These are phyloP conservation scores for Backusella mclennaniae DNA, from an alignment of 192 early-diverging fungal genomes.

Conservation along the genomic window DNA sequence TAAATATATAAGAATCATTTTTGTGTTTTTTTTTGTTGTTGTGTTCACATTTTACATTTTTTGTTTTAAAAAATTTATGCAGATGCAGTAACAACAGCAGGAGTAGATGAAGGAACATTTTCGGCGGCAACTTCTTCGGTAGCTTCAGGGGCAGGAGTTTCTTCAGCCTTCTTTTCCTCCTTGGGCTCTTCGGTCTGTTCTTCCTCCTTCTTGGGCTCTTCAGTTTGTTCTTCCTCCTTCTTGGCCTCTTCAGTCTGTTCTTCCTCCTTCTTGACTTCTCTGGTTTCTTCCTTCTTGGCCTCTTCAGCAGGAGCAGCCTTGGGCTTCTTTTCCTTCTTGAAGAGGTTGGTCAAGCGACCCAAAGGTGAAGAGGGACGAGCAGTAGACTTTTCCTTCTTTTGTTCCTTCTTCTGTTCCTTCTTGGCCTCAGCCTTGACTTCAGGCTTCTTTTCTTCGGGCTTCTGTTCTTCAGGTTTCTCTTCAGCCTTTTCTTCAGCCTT, in stretches of 20 bases:
- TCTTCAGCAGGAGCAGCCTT: constrained; percentile 3
- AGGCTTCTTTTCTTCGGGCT: background rate
- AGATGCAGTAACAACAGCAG: constrained; percentile 1
- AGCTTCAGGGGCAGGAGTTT: background rate
- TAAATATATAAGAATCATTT: background rate
- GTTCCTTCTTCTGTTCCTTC: background rate
- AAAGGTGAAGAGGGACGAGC: constrained; percentile 20
- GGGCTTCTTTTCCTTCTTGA: constrained; percentile 16
- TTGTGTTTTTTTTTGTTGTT: background rate
- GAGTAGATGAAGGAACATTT: background rate
- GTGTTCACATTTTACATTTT: background rate
- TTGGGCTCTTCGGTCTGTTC: background rate
- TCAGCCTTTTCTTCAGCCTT: background rate
- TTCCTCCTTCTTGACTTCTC: constrained; percentile 1
- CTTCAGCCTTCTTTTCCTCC: background rate
- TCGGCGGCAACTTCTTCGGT: background rate
- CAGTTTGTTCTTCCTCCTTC: background rate
- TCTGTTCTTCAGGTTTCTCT: background rate
- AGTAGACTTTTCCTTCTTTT: background rate
- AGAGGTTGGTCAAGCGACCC: constrained; percentile 15
- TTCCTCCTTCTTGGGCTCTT: background rate
- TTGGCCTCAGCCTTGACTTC: background rate
- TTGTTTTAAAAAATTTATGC: constrained; percentile 1
- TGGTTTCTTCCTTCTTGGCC: background rate
- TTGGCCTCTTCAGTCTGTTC: background rate